These are phyloP conservation scores for Aphanomyces euteiches DNA, from an alignment of 352 stramenopile genomes.

Conservation along the genomic window DNA sequence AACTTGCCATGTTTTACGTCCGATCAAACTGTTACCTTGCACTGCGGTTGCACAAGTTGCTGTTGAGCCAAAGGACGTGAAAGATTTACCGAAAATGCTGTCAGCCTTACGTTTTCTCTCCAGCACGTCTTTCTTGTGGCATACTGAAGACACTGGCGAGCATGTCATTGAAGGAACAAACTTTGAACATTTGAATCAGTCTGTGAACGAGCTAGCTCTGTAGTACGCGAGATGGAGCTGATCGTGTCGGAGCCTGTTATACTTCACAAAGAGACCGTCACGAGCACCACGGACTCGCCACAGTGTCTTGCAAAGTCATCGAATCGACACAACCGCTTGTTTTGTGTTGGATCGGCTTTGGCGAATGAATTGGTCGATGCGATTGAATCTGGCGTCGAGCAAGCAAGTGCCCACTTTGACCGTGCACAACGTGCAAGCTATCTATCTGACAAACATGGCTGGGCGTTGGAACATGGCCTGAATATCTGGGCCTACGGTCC, in stretches of 20 bases:
- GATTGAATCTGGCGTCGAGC: not conserved
- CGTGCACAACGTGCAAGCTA: no score
- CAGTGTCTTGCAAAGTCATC: slow-evolving; percentile 89
- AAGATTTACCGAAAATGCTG: slow-evolving; percentile 92
- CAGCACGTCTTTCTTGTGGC: slow-evolving; percentile 93
- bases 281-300: slow-evolving; percentile 59
- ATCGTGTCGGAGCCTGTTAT: slow-evolving; percentile 90
- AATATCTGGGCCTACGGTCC: slow-evolving; percentile 93
- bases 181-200: slow-evolving; percentile 93
- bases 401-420: no score
- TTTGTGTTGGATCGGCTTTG: slow-evolving; percentile 71
- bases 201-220: slow-evolving; percentile 92
- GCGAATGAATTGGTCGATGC: not conserved
- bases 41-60: slow-evolving; percentile 87
- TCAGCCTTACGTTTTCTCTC: slow-evolving; percentile 92
- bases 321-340: slow-evolving; percentile 95
- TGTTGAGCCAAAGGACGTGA: slow-evolving; percentile 90
- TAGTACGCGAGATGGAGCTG: slow-evolving; percentile 77
- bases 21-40: slow-evolving; percentile 93
- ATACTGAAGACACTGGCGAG: slow-evolving; percentile 90
- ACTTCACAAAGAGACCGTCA: slow-evolving; percentile 90
- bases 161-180: slow-evolving; percentile 91
- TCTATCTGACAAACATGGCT: not conserved
- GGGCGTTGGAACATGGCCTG: slow-evolving; percentile 68
- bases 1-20: slow-evolving; percentile 85